phyloP scores from a whole-genome alignment of 2,329 filamentous ascomycete species.

The Thermoascus crustaceus region DNA sequence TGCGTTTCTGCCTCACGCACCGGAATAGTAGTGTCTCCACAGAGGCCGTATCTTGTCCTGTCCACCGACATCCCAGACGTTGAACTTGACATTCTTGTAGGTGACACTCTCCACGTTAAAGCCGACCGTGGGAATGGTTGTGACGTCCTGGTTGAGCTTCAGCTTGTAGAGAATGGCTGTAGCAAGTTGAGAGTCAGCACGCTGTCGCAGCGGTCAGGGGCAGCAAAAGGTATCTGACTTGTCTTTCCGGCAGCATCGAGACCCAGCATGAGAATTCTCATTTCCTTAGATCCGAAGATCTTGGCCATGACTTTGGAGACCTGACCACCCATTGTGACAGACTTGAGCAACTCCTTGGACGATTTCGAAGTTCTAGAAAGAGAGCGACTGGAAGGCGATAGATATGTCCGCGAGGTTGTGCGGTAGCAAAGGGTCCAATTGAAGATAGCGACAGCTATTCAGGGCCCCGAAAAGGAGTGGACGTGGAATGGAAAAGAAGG shows the following conservation, averaged over 20 bases:
- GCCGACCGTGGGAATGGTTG: slow-evolving; percentile 94
- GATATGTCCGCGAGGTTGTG: too few species aligned
- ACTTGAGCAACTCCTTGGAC: not conserved
- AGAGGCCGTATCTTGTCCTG: slow-evolving; percentile 98
- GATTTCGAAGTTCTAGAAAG: not conserved
- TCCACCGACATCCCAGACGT: slow-evolving; percentile 96
- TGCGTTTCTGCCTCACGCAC: slow-evolving; percentile 36
- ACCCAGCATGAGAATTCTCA: slow-evolving; percentile 96
- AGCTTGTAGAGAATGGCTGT: slow-evolving; percentile 91
- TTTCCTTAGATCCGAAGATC: slow-evolving; percentile 98
- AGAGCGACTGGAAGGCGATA: not conserved
- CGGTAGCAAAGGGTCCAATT: too few species aligned
- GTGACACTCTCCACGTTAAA: slow-evolving; percentile 99
- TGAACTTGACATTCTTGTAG: slow-evolving; percentile 99
- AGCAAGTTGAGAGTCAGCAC: slow-evolving; percentile 5
- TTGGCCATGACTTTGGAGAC: slow-evolving; percentile 96
- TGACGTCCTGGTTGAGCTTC: slow-evolving; percentile 96
- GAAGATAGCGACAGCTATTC: too few species aligned
- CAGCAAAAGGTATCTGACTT: slow-evolving; percentile 41
- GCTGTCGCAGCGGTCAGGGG: slow-evolving; percentile 1
- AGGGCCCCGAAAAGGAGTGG: too few species aligned
- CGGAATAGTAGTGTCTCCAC: slow-evolving; percentile 95
- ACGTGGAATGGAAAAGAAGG: too few species aligned
- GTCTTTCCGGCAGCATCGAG: slow-evolving; percentile 98
- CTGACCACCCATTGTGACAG: slow-evolving; percentile 72